Percentiles rank a stretch among this genome's conserved stretches.
phyloP scores from a whole-genome alignment of 2,329 filamentous ascomycete genomes.

The Aspergillus pseudonomiae region DNA sequence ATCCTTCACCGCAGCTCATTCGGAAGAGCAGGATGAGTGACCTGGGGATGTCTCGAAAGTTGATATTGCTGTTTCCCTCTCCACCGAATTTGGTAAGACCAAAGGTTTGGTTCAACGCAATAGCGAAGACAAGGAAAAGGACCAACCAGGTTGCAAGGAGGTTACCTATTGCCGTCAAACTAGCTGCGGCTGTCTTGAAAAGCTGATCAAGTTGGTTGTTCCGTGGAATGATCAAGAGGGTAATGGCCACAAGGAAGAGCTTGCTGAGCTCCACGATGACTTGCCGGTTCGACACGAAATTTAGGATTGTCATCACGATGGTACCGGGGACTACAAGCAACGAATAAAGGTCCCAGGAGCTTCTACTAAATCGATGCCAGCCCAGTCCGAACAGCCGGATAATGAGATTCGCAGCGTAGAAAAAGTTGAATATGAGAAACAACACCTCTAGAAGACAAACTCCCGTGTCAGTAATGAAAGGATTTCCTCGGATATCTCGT shows the following conservation, averaged over 20 bases:
- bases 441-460: slow-evolving; percentile 59
- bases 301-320: slow-evolving; percentile 78
- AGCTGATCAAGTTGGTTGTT: slow-evolving; percentile 97
- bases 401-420: slow-evolving; percentile 80
- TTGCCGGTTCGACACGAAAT: slow-evolving; percentile 60
- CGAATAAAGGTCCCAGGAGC: slow-evolving; percentile 94
- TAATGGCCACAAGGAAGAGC: slow-evolving; percentile 86
- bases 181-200: slow-evolving; percentile 97
- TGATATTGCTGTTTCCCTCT: slow-evolving; percentile 75
- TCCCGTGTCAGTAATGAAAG: slow-evolving; percentile 22
- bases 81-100: slow-evolving; percentile 85
- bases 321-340: slow-evolving; percentile 77
- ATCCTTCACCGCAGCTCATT: slow-evolving; percentile 91
- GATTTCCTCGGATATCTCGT: not conserved
- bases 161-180: slow-evolving; percentile 86
- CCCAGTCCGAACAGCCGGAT: slow-evolving; percentile 86
- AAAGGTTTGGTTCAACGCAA: slow-evolving; percentile 93
- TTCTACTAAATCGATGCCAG: slow-evolving; percentile 88
- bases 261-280: slow-evolving; percentile 86
- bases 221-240: slow-evolving; percentile 86
- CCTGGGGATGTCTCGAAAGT: slow-evolving; percentile 92
- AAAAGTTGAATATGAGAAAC: slow-evolving; percentile 78
- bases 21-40: slow-evolving; percentile 90
- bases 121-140: slow-evolving; percentile 93
- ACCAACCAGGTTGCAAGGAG: slow-evolving; percentile 96